Conservation (phyloP, 768 basidiomycete species). For the Pulveroboletus sp. region DNA sequence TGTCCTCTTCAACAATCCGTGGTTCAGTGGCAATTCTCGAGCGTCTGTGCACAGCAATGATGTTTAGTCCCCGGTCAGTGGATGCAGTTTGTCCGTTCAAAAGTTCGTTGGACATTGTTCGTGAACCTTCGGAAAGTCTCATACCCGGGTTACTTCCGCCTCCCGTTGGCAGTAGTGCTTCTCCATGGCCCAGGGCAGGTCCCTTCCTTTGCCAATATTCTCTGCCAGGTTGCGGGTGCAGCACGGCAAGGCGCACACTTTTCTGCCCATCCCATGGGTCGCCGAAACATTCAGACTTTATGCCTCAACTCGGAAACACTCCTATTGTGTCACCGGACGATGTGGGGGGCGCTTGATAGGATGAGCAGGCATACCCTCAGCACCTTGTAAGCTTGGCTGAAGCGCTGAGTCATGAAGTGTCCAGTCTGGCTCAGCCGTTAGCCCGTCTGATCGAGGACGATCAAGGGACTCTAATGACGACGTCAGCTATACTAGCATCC, state of each 20-base stretch:
- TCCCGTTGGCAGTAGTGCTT: too few species aligned
- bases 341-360: background rate
- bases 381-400: background rate
- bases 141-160: too few species aligned
- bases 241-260: background rate
- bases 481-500: background rate
- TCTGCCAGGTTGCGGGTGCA: background rate
- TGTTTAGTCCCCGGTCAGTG: too few species aligned
- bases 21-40: too few species aligned
- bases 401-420: background rate
- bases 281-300: slow-evolving; percentile 1
- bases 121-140: too few species aligned
- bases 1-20: too few species aligned
- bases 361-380: background rate
- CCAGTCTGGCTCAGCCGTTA: background rate
- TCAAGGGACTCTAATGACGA: background rate
- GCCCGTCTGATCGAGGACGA: background rate
- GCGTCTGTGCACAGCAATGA: too few species aligned
- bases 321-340: background rate
- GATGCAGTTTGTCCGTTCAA: too few species aligned
- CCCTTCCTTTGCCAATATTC: background rate
- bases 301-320: background rate
- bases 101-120: too few species aligned
- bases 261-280: slow-evolving; percentile 1
- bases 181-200: too few species aligned